These are phyloP conservation scores for Pulveroboletus ravenelii DNA, from an alignment of 768 basidiomycete genomes.

Conservation along the genomic window DNA sequence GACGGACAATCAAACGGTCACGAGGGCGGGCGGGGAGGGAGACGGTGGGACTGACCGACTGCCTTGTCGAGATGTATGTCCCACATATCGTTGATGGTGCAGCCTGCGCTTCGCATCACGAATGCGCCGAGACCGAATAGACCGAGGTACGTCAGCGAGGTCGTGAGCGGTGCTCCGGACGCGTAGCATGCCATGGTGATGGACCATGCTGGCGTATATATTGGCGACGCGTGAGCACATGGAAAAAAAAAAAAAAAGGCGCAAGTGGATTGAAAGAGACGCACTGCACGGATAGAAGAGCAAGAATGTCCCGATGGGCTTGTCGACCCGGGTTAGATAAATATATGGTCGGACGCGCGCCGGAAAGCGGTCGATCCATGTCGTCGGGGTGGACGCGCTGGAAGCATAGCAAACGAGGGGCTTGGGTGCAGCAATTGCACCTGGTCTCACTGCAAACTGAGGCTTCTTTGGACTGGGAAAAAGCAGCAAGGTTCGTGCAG, in stretches of 20 bases:
- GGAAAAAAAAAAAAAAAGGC: background rate
- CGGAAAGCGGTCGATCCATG: conserved; percentile 71
- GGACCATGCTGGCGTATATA: conserved; percentile 99
- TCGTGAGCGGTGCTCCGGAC: conserved; percentile 56
- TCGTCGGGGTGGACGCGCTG: conserved; percentile 20
- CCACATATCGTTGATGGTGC: conserved; percentile 99
- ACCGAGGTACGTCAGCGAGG: conserved; percentile 68
- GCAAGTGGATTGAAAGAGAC: conserved; percentile 31
- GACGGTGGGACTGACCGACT: conserved; percentile 55
- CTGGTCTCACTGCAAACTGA: background rate
- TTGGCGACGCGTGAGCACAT: background rate
- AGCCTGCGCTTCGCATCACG: conserved; percentile 97
- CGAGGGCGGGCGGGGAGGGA: too few relatives aligned
- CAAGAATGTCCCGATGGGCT: conserved; percentile 90
- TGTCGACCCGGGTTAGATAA: conserved; percentile 85
- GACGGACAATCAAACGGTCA: background rate
- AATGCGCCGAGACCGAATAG: conserved; percentile 88
- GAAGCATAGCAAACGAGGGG: conserved; percentile 15
- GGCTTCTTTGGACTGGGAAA: background rate
- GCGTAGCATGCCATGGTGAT: conserved; percentile 96
- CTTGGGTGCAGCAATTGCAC: background rate
- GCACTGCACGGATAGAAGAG: conserved; percentile 92
- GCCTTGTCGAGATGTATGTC: conserved; percentile 86
- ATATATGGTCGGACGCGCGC: conserved; percentile 67
- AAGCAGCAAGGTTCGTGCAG: background rate